These are phyloP conservation scores for Penicillium psychrofluorescens DNA, from an alignment of 495 filamentous ascomycete species.

Conservation along the genomic window DNA sequence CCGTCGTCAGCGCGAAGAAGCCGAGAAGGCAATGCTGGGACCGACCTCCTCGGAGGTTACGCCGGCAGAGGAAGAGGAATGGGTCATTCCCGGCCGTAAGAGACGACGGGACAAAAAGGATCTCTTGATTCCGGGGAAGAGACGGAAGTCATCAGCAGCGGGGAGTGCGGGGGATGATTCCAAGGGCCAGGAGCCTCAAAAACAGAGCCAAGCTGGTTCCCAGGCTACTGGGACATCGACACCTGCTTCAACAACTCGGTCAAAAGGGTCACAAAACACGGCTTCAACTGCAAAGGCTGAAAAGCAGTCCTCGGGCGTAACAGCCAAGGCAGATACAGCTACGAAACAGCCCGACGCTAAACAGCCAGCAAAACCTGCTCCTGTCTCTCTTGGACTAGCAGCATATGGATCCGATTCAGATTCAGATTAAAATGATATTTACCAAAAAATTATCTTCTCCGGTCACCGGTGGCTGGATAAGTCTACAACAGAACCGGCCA, in stretches of 20 bases:
- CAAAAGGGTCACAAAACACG: background rate
- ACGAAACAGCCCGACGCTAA: background rate
- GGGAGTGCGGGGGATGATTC: slow-evolving; percentile 5
- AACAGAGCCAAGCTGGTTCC: background rate
- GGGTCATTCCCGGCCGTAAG: slow-evolving; percentile 50
- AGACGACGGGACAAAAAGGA: slow-evolving; percentile 52
- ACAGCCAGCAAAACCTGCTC: slow-evolving; percentile 6
- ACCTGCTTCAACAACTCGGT: slow-evolving; percentile 1
- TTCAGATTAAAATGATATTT: slow-evolving; percentile 18
- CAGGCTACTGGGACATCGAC: slow-evolving; percentile 1
- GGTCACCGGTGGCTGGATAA: too few species aligned
- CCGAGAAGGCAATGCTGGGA: slow-evolving; percentile 44
- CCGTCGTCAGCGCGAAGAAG: slow-evolving; percentile 59
- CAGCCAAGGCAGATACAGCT: background rate
- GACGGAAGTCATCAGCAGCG: slow-evolving; percentile 40
- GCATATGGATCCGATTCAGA: slow-evolving; percentile 38
- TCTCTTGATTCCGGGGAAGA: slow-evolving; percentile 49
- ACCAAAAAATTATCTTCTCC: background rate
- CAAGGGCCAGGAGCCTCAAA: slow-evolving; percentile 9
- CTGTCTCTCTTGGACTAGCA: slow-evolving; percentile 17
- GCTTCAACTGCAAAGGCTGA: background rate
- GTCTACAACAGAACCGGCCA: too few species aligned
- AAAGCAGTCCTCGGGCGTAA: background rate
- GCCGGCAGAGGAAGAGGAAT: slow-evolving; percentile 41
- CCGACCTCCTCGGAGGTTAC: slow-evolving; percentile 26